These are phyloP conservation scores for Aspergillus ibericus DNA, from an alignment of 2,329 filamentous ascomycete species.

Conservation along the genomic window DNA sequence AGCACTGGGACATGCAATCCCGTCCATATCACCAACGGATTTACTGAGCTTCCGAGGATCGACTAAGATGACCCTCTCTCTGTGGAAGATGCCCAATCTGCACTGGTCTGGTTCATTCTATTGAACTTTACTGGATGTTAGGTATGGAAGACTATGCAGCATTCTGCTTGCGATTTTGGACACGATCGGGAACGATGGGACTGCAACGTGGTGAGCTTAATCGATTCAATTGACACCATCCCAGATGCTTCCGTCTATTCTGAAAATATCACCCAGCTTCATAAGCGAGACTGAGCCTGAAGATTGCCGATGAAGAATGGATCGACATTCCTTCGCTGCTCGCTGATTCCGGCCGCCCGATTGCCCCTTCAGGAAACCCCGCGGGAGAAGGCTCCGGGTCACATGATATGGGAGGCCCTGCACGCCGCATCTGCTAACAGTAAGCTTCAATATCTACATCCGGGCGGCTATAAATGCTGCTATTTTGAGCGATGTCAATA, in stretches of 20 bases:
- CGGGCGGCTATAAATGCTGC: neutral
- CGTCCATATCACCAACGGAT: neutral
- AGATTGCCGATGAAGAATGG: neutral
- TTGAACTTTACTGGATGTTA: neutral
- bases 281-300: neutral
- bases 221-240: neutral
- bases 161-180: neutral
- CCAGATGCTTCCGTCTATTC: neutral
- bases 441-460: neutral
- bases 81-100: neutral
- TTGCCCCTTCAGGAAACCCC: neutral
- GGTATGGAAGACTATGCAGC: neutral
- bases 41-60: neutral
- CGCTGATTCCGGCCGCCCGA: constrained; percentile 1
- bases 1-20: neutral
- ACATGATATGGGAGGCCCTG: neutral
- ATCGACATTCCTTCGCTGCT: constrained; percentile 6
- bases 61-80: neutral
- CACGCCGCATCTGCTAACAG: neutral
- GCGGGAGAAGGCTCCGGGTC: neutral
- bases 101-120: too few species aligned
- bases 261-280: neutral
- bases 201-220: neutral
- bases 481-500: neutral
- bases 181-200: neutral